Evolutionary conservation across 257 asterid species (phyloP), one percentile per base, ranked within the genome.

Genomic region (Solanum dulcamara): DNA sequence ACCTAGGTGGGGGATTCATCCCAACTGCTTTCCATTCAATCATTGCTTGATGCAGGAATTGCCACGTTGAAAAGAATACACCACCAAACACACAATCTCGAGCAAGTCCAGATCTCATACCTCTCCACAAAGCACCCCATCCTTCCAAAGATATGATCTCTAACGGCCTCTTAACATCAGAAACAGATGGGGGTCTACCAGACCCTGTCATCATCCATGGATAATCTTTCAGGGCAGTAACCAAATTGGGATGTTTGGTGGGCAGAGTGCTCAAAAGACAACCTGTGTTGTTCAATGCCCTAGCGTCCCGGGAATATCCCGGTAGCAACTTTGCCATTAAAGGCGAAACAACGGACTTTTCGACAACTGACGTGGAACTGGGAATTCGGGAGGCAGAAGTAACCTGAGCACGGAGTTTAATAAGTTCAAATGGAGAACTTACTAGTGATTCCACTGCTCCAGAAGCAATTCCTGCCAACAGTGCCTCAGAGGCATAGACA

Each of bases 161-260:
- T 62, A 89, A 84, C 26, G 92, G 93, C 83, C 85, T 88, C 84
- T 88, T 90, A 81, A 97, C 99, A 85, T 92, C 91, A 89, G 86
- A 87, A 35, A 93, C 93, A 44, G 97, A 85, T 71, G 98, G 98
- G 60, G 99, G 93, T 89, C 89, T 97, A 51, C 98, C 99, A 80
- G 97, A 93, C 85, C 99, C 99, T 13, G 96, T 89, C 98, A 97
- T 94, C 98, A 91, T 93, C 99, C 99, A 97, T 15, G 99, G 99
- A 90, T 94, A 95, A 84, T 92, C 96, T 94, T 90, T 95, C 85
- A 97, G 86, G 74, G 93, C 89, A 88, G 88, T 90, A 57, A 81
- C 77, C 88, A 94, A 85, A 85, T 91, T 91, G 84, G 95, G 87
- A 86, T 90, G 88, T 85, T 89, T 93, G 67, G 89, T 82, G 62